A percentile compares a stretch with the other conserved stretches of the same genome.
Evolutionary conservation across 352 stramenopile species (phyloP).

Genomic region (Globisporangium nagaii): DNA sequence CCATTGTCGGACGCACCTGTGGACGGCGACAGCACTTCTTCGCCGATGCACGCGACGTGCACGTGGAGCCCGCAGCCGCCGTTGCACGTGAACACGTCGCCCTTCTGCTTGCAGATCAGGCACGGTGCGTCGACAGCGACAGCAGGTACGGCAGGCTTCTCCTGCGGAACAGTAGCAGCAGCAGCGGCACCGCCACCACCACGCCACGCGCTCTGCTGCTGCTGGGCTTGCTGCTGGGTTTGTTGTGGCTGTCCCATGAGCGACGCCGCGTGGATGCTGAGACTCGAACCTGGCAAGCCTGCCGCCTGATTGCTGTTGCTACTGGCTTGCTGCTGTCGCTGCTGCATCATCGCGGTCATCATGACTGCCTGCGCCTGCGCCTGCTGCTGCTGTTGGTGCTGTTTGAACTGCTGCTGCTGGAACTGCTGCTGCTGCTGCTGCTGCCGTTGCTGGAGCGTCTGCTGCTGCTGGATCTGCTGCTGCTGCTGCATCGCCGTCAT

Average conservation of each 20-base stretch:
- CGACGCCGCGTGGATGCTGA: slow-evolving; percentile 3
- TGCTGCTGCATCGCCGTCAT: slow-evolving; percentile 1
- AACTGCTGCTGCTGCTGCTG: slow-evolving; percentile 17
- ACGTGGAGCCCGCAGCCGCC: slow-evolving; percentile 53
- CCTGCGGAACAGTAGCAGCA: not conserved
- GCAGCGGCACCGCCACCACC: not conserved
- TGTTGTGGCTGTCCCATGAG: not conserved
- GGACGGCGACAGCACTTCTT: slow-evolving; percentile 51
- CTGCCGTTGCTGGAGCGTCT: not conserved
- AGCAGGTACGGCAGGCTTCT: no score
- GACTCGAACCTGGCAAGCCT: not conserved
- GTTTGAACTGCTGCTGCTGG: not conserved
- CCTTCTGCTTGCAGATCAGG: slow-evolving; percentile 44
- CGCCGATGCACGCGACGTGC: slow-evolving; percentile 52
- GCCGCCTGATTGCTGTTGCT: slow-evolving; percentile 5
- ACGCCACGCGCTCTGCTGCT: not conserved
- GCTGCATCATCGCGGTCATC: slow-evolving; percentile 3
- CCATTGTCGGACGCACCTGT: slow-evolving; percentile 15
- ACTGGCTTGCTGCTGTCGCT: slow-evolving; percentile 15
- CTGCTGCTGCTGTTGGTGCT: slow-evolving; percentile 1
- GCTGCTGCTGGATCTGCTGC: slow-evolving; percentile 5
- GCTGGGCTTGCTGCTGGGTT: slow-evolving; percentile 5
- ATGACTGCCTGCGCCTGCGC: not conserved
- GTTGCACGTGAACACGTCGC: slow-evolving; percentile 48
- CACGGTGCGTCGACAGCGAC: slow-evolving; percentile 23